These are phyloP conservation scores for Strobilomyces dryophilus DNA, from an alignment of 768 basidiomycete genomes.

Conservation along the genomic window DNA sequence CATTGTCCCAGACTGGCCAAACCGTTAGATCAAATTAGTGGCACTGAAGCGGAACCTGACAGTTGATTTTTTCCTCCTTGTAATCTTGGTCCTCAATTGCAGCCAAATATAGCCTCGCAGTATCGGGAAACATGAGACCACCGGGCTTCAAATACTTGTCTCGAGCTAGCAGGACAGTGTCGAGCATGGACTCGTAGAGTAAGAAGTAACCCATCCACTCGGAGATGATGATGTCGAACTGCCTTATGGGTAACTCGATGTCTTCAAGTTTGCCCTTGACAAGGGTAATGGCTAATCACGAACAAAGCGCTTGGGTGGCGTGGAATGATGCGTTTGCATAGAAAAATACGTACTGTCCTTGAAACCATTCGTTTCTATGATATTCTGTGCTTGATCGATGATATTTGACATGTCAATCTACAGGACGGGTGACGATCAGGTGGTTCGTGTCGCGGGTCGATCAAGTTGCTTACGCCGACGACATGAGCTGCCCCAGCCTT, in stretches of 20 bases:
- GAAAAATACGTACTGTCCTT: slow-evolving; percentile 70
- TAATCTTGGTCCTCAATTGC: slow-evolving; percentile 99
- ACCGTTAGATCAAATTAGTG: slow-evolving; percentile 2
- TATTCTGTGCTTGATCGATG: slow-evolving; percentile 97
- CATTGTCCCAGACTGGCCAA: slow-evolving; percentile 92
- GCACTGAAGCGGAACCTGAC: slow-evolving; percentile 36
- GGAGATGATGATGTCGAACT: slow-evolving; percentile 98
- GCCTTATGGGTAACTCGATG: slow-evolving; percentile 75
- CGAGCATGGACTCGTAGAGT: slow-evolving; percentile 98
- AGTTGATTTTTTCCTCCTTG: slow-evolving; percentile 99
- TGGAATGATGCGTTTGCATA: neutral
- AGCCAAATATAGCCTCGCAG: slow-evolving; percentile 85
- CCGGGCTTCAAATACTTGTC: slow-evolving; percentile 93
- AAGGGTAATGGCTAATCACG: slow-evolving; percentile 74
- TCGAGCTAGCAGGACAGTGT: slow-evolving; percentile 93
- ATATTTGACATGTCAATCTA: slow-evolving; percentile 99
- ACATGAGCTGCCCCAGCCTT: slow-evolving; percentile 94
- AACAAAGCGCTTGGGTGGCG: slow-evolving; percentile 2
- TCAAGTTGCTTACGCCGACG: slow-evolving; percentile 65
- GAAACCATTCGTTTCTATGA: slow-evolving; percentile 95
- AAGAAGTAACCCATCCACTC: slow-evolving; percentile 99
- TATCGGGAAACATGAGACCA: slow-evolving; percentile 95
- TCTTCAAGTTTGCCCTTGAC: slow-evolving; percentile 99
- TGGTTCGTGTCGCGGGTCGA: neutral
- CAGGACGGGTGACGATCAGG: slow-evolving; percentile 13